phyloP scores from a whole-genome alignment of 2,329 filamentous ascomycete species.

The Colletotrichum tanaceti region DNA sequence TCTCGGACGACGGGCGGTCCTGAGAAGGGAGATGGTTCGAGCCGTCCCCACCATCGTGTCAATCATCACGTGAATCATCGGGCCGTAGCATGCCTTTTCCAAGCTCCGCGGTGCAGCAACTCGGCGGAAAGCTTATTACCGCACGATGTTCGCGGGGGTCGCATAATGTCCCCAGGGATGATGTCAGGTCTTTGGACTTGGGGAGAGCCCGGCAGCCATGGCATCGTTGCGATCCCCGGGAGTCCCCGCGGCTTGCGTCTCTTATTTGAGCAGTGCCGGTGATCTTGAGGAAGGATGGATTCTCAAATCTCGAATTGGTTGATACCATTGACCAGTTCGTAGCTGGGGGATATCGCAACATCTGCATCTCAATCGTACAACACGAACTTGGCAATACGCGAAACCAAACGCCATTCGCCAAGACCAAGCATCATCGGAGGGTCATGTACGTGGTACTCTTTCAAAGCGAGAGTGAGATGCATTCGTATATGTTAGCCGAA shows the following conservation, averaged over 20 bases:
- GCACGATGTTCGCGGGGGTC: background rate
- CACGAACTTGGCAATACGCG: background rate
- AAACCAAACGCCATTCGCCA: constrained; percentile 3
- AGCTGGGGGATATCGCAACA: background rate
- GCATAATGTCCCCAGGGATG: background rate
- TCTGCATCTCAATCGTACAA: background rate
- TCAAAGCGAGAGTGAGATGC: too few relatives aligned
- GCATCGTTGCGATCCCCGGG: background rate
- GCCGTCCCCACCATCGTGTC: constrained; percentile 22
- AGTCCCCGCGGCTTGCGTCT: background rate
- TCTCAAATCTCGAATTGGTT: background rate
- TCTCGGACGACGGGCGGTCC: background rate
- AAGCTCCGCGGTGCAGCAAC: constrained; percentile 9
- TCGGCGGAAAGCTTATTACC: constrained; percentile 15
- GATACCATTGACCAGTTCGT: background rate
- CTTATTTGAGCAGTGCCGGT: background rate
- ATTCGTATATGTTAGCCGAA: too few relatives aligned
- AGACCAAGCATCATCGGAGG: background rate
- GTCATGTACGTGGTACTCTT: too few relatives aligned
- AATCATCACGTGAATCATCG: constrained; percentile 13
- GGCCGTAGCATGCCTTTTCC: constrained; percentile 13
- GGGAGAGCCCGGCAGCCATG: background rate
- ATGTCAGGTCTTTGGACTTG: background rate
- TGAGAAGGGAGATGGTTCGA: constrained; percentile 8
- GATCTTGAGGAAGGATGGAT: background rate